Evolutionary conservation across 257 asterid species (phyloP).

Genomic region (Solanum rostratum): DNA sequence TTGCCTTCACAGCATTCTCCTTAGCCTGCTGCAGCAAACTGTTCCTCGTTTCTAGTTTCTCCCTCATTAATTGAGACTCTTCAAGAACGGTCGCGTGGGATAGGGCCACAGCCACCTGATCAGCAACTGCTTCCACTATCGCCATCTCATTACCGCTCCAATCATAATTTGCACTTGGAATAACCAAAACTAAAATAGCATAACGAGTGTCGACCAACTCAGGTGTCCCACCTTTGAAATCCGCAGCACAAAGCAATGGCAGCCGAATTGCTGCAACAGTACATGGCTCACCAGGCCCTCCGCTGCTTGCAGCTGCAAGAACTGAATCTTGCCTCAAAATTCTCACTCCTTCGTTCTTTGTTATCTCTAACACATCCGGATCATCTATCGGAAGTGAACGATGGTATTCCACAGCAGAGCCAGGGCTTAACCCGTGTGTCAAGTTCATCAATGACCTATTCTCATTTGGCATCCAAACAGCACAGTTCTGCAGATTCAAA

Average conservation of each 20-base stretch:
- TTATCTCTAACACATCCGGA: constrained; percentile 25
- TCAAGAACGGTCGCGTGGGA: constrained; percentile 40
- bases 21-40: constrained; percentile 21
- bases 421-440: constrained; percentile 28
- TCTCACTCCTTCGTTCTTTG: constrained; percentile 24
- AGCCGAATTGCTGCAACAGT: constrained; percentile 31
- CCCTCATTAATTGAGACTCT: constrained; percentile 32
- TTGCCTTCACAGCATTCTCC: constrained; percentile 35
- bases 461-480: constrained; percentile 39
- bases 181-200: constrained; percentile 30
- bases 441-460: constrained; percentile 24
- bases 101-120: constrained; percentile 42
- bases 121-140: constrained; percentile 42
- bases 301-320: constrained; percentile 27
- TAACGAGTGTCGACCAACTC: constrained; percentile 18
- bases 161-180: constrained; percentile 9
- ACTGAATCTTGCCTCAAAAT: constrained; percentile 21
- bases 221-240: constrained; percentile 39
- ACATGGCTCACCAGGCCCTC: constrained; percentile 15
- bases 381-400: constrained; percentile 22
- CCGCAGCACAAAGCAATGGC: constrained; percentile 27
- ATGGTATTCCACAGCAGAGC: constrained; percentile 8
- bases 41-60: constrained; percentile 23
- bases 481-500: constrained; percentile 36
- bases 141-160: constrained; percentile 29